Evolutionary conservation across 225 moss, liverwort and hornwort genomes (phyloP).

Genomic region (Bryum argenteum): DNA sequence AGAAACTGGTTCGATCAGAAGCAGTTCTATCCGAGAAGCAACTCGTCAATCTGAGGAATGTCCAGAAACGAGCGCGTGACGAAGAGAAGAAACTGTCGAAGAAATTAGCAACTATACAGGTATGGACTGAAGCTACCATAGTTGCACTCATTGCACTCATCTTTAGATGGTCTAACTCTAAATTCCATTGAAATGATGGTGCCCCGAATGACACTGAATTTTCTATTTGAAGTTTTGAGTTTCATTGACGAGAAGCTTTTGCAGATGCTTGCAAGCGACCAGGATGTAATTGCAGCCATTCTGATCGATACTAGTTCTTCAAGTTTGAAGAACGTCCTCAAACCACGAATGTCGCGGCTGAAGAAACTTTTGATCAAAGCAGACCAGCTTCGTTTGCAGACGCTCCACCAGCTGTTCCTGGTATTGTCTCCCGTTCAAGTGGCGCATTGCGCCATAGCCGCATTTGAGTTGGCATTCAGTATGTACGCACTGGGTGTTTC

Average conservation of each 20-base stretch:
- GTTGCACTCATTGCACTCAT: too few relatives aligned
- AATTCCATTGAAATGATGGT: too few relatives aligned
- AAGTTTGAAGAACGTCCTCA: slow-evolving; percentile 26
- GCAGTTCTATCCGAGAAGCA: slow-evolving; percentile 54
- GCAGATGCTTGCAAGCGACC: slow-evolving; percentile 68
- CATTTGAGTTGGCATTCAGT: slow-evolving; percentile 48
- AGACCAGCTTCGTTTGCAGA: slow-evolving; percentile 54
- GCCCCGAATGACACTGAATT: too few relatives aligned
- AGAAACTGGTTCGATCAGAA: slow-evolving; percentile 22
- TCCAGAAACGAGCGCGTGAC: slow-evolving; percentile 49
- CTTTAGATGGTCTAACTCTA: too few relatives aligned
- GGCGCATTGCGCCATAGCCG: slow-evolving; percentile 48
- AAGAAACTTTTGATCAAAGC: slow-evolving; percentile 52
- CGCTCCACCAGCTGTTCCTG: slow-evolving; percentile 52
- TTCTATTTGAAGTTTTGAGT: slow-evolving; percentile 12
- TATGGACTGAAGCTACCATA: background rate
- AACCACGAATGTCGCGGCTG: slow-evolving; percentile 47
- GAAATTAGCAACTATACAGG: slow-evolving; percentile 58
- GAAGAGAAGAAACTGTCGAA: slow-evolving; percentile 57
- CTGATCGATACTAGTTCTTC: slow-evolving; percentile 29
- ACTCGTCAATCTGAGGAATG: slow-evolving; percentile 45
- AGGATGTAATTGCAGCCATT: slow-evolving; percentile 60
- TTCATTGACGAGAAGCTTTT: slow-evolving; percentile 14
- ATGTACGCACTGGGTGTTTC: slow-evolving; percentile 37
- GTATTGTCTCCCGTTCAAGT: slow-evolving; percentile 42